These are phyloP conservation scores for Mrakia gelida DNA, from an alignment of 768 basidiomycete species.

Conservation along the genomic window DNA sequence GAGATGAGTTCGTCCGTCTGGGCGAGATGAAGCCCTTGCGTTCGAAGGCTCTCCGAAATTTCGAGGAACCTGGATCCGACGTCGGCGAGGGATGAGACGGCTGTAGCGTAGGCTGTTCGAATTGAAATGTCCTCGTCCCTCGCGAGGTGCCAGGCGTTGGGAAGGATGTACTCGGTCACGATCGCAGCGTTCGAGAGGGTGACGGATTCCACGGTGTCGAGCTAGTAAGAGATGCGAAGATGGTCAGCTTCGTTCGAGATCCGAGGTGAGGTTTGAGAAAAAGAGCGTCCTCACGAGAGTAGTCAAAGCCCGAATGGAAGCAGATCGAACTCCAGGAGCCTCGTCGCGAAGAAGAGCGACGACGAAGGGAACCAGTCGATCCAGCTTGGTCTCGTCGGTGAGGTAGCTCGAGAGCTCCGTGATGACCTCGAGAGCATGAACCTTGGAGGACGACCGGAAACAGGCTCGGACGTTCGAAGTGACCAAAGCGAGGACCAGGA, in stretches of 20 bases:
- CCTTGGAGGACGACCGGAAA: slow-evolving; percentile 73
- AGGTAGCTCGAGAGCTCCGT: slow-evolving; percentile 71
- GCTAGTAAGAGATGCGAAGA: slow-evolving; percentile 32
- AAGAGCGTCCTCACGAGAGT: slow-evolving; percentile 68
- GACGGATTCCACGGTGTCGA: slow-evolving; percentile 42
- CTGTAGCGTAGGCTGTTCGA: slow-evolving; percentile 74
- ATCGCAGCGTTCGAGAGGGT: slow-evolving; percentile 54
- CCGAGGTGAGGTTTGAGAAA: no score
- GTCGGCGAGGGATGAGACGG: slow-evolving; percentile 76
- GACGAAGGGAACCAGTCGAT: slow-evolving; percentile 86
- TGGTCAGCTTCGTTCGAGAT: background rate
- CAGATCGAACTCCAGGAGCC: slow-evolving; percentile 70
- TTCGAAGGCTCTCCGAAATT: slow-evolving; percentile 52
- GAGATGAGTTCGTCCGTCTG: slow-evolving; percentile 5
- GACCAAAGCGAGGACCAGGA: slow-evolving; percentile 80
- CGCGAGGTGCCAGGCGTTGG: slow-evolving; percentile 75
- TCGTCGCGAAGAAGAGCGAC: slow-evolving; percentile 86
- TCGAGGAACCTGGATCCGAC: slow-evolving; percentile 83
- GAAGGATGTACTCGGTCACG: slow-evolving; percentile 92
- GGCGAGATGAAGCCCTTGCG: background rate
- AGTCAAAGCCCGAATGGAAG: slow-evolving; percentile 69
- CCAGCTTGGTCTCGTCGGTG: slow-evolving; percentile 91
- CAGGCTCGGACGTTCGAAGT: slow-evolving; percentile 88
- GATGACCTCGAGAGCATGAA: slow-evolving; percentile 79
- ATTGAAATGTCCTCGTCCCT: slow-evolving; percentile 81